Base-by-base conservation (phyloP, 2,329 filamentous ascomycete species). In the Nigrograna mackinnonii region DNA sequence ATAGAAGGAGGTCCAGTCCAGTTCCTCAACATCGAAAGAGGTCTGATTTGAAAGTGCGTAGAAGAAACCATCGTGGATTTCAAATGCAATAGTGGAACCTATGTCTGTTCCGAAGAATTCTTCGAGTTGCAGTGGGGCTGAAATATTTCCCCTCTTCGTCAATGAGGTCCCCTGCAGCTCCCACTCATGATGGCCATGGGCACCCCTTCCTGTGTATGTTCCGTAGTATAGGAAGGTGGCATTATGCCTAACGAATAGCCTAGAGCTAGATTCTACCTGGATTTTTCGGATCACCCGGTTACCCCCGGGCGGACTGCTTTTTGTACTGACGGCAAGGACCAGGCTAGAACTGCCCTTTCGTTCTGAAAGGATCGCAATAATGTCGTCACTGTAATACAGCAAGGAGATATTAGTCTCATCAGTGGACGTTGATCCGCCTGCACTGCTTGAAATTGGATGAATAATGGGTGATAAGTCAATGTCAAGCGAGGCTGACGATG, bases 41-140 rank as follows among this genome's bases (percentile, higher is more conserved):
- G 78, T 79, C 50, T 84, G 78, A 49, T 83, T 91, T 0, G 86
- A 87, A 5, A 91, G 68, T 0, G 79, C 84, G 52, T 91, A 91
- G 30, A 91, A 82, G 52, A 82, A 74, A 7, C 73, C 77, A 26
- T 82, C 74, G 46, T 87, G 74, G 14, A 91, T 79, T 46, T 87
- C 85, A 57, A 91, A 91, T 46, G 81, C 86, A n/a, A 88, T 73
- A 0, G 81, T 84, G 9, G 78, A 79, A 5, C 83, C 84, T 22
- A 90, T 75, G 34, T 87, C 85, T 14, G 74, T 77, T 2, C 85
- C 86, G 32, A 80, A 77, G 43, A 87, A 73, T 18, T 82, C 74
- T 26, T 78, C 68, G 3, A 89, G 68, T 22, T 80, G 70, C 4
- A 85, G 59, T 30, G 71, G 76, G 1, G 24, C 86, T 63, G 49